phyloP scores from a whole-genome alignment of 1,284 basidiomycete genomes.

The Agaricales sp. region DNA sequence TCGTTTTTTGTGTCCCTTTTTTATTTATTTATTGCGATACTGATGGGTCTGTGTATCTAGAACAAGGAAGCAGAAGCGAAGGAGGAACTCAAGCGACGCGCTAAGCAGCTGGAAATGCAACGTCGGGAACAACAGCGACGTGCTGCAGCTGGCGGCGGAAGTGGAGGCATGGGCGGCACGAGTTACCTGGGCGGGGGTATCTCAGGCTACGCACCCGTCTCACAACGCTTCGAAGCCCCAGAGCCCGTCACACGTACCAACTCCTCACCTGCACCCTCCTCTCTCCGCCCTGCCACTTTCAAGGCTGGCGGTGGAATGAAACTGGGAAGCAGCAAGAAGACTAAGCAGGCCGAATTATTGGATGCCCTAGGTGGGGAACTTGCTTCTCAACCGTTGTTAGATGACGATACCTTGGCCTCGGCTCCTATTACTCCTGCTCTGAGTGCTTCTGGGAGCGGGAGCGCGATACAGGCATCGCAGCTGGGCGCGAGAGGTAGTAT shows the following conservation, averaged over 20 bases:
- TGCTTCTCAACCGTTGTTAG: constrained; percentile 19
- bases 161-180: constrained; percentile 23
- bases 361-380: constrained; percentile 82
- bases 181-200: constrained; percentile 55
- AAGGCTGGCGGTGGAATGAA: constrained; percentile 96
- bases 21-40: background rate
- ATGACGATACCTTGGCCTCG: constrained; percentile 48
- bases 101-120: constrained; percentile 98
- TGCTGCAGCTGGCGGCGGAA: constrained; percentile 35
- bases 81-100: constrained; percentile 96
- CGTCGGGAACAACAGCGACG: constrained; percentile 86
- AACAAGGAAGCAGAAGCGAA: constrained; percentile 99
- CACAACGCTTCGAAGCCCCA: constrained; percentile 57
- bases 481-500: constrained; percentile 51
- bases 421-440: constrained; percentile 44
- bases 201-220: constrained; percentile 59
- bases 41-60: constrained; percentile 23
- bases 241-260: constrained; percentile 31
- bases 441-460: constrained; percentile 31
- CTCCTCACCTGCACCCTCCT: constrained; percentile 40
- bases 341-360: constrained; percentile 77
- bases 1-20: constrained; percentile 2
- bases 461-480: constrained; percentile 23
- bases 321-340: constrained; percentile 85
- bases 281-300: constrained; percentile 67